phyloP scores from a whole-genome alignment of 139 green algal genomes.

The Diplosphaera chodatii region DNA sequence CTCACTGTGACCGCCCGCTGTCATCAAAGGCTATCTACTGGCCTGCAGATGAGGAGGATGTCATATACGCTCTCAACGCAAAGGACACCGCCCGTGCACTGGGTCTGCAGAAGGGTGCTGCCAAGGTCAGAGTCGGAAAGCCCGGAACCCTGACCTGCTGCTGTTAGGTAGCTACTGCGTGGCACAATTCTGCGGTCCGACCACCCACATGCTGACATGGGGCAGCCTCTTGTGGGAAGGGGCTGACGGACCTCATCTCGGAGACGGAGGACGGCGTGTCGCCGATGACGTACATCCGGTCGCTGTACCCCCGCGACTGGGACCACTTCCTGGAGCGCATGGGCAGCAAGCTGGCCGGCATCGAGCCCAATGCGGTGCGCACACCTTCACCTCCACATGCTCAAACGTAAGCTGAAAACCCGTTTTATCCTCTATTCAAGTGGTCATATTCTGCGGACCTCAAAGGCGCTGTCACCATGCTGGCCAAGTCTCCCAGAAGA shows the following conservation, averaged over 20 bases:
- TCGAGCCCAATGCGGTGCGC: too few species aligned
- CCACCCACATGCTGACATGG: too few species aligned
- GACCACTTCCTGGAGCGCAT: constrained; percentile 32
- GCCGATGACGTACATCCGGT: constrained; percentile 26
- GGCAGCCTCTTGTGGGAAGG: too few species aligned
- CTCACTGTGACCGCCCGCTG: too few species aligned
- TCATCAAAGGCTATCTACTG: constrained; percentile 9
- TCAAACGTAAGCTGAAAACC: too few species aligned
- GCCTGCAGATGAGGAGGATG: constrained; percentile 51
- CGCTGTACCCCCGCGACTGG: constrained; percentile 26
- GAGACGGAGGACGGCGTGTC: constrained; percentile 34
- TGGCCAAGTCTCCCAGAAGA: too few species aligned
- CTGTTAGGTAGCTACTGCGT: too few species aligned
- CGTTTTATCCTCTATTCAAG: too few species aligned
- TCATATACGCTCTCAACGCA: constrained; percentile 53
- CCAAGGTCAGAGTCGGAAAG: neutral
- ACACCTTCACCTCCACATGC: neutral
- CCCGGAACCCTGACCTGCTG: too few species aligned
- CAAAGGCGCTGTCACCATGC: too few species aligned
- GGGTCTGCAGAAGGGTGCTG: constrained; percentile 6
- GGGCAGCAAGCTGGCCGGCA: constrained; percentile 8
- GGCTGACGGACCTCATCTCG: constrained; percentile 23
- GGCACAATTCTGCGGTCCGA: too few species aligned
- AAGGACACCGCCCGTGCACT: constrained; percentile 23
- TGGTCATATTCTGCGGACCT: too few species aligned